Conservation (phyloP, 73 alveolate genomes). For the Tetrahymena malaccensis region DNA sequence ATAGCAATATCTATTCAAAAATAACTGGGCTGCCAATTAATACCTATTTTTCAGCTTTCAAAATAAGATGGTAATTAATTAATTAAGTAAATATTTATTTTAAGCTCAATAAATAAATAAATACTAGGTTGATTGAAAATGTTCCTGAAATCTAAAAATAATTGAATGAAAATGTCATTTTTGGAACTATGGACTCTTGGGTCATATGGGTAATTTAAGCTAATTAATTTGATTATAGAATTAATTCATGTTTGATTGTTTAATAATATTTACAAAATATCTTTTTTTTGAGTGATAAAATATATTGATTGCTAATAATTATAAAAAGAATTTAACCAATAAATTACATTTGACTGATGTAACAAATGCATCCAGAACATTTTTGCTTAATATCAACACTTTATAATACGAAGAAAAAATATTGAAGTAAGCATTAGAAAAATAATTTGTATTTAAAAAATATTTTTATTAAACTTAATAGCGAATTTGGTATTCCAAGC, state of each 20-base stretch:
- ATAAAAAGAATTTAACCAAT: conserved; percentile 9
- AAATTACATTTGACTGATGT: conserved; percentile 54
- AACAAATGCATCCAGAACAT: conserved; percentile 78
- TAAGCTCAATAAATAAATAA: not conserved
- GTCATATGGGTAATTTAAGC: conserved; percentile 19
- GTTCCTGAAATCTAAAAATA: not conserved
- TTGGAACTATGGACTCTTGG: conserved; percentile 84
- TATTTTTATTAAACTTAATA: not conserved
- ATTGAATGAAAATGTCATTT: conserved; percentile 38
- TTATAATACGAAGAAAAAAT: conserved; percentile 58
- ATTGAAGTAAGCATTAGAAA: not conserved
- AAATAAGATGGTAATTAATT: conserved; percentile 66
- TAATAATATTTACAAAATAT: no score
- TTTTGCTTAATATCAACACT: conserved; percentile 58
- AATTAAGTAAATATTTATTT: not conserved
- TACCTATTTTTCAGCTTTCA: conserved; percentile 70
- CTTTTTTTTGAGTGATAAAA: no score
- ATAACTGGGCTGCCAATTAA: conserved; percentile 67
- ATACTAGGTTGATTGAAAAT: not conserved
- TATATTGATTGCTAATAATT: no score
- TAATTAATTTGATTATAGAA: no score
- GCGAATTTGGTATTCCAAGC: conserved; percentile 42
- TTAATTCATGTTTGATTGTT: no score
- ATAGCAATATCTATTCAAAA: conserved; percentile 39
- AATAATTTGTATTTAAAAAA: not conserved